Percentiles rank a stretch among this genome's conserved stretches.
Conservation (phyloP, 2,329 filamentous ascomycete genomes). For the Pochonia chlamydosporia region DNA sequence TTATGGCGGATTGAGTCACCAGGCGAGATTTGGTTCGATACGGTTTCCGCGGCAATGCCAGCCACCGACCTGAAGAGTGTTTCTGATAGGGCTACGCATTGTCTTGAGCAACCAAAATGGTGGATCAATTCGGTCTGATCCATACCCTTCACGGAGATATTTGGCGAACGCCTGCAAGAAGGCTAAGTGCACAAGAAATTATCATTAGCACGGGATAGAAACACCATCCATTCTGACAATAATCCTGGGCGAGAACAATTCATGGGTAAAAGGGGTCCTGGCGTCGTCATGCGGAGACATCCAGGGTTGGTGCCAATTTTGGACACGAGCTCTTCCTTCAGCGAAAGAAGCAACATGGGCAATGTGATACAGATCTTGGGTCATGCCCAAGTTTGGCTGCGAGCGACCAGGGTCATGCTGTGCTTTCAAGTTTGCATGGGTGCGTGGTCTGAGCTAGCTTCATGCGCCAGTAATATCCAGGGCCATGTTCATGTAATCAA, state of each 20-base stretch:
- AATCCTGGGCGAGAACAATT: too few relatives aligned
- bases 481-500: too few relatives aligned
- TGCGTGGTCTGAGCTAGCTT: too few relatives aligned
- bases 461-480: too few relatives aligned
- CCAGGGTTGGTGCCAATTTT: conserved; percentile 18
- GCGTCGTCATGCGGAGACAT: neutral
- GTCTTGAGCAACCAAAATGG: neutral
- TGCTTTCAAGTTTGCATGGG: too few relatives aligned
- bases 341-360: conserved; percentile 13
- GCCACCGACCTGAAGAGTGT: too few relatives aligned
- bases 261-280: neutral
- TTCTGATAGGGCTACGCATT: too few relatives aligned
- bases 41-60: too few relatives aligned
- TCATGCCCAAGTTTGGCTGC: conserved; percentile 1
- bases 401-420: neutral
- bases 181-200: neutral
- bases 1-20: too few relatives aligned
- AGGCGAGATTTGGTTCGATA: too few relatives aligned
- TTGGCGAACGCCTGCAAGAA: neutral
- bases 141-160: neutral
- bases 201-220: neutral
- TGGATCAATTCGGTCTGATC: neutral
- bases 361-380: conserved; percentile 18
- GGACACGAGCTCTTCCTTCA: conserved; percentile 26
- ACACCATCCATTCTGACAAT: too few relatives aligned